Base-by-base conservation (phyloP, 2,329 filamentous ascomycete species). In the Zasmidium angulare region DNA sequence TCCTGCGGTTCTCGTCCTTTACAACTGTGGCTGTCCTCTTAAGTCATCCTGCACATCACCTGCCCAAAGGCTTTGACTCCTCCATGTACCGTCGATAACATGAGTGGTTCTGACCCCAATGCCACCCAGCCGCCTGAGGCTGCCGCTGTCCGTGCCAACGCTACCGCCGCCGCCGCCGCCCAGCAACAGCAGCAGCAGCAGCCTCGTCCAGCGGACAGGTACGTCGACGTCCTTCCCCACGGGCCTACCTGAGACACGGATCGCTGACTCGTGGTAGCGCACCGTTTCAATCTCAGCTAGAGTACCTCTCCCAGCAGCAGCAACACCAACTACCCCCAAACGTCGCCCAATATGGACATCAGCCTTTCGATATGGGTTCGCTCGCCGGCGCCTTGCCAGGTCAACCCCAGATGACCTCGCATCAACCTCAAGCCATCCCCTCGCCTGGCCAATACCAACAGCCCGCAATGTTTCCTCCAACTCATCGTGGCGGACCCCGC, bases 251-350 rank as follows among this genome's bases (percentile, higher is more conserved):
- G 4, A 21, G 22, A 56, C 53, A 55, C 23, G 21, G 21, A 24
- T 20, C 49, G 21, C 56, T 55, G 56, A 59, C 54, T 43, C 23
- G 40, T 46, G 48, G 55, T 58, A 66, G 64, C 43, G 58, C 63
- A 31, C 59, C 64, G 48, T 66, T 66, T 50, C 64, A 65, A 52
- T 60, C 60, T 23, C 64, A 66, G 57, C 55, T 66, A 24, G 61
- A 63, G 24, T 61, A 66, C 50, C 59, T 66, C 36, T 60, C 51
- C n/a, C 55, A 62, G 22, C 58, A 65, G 24, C 58, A 57, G 14
- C 64, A 61, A n/a, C 58, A 57, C 10, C 64, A 61, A n/a, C 4
- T 46, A n/a, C 54, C 59, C 2, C 63, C 58, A 12, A 59, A 43
- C 12, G 23, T 56, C 20, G 36, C 24, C 26, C 60, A 62, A n/a